Conservation (phyloP, 164 flowering plant genomes). For the Warburgia ugandensis region DNA sequence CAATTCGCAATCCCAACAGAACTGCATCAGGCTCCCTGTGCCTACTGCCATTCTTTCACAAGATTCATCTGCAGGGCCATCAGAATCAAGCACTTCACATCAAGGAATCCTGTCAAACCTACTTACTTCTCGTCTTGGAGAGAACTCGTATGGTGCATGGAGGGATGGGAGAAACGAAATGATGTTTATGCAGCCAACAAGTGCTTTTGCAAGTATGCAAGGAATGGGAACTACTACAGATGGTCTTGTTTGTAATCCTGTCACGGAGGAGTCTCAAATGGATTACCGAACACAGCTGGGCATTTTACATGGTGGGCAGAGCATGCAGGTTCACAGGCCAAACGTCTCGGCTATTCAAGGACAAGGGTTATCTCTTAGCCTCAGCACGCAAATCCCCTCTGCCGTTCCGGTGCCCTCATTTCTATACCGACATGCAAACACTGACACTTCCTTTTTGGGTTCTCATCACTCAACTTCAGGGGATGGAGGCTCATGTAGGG, state of each 20-base stretch:
- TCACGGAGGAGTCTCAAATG: slow-evolving; percentile 26
- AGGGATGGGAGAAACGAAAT: slow-evolving; percentile 56
- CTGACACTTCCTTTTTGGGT: slow-evolving; percentile 32
- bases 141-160: slow-evolving; percentile 44
- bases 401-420: slow-evolving; percentile 31
- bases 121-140: slow-evolving; percentile 32
- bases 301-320: slow-evolving; percentile 33
- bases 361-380: slow-evolving; percentile 70
- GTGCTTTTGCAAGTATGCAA: slow-evolving; percentile 24
- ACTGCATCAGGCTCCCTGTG: slow-evolving; percentile 32
- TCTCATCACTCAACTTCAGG: slow-evolving; percentile 29
- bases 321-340: slow-evolving; percentile 18
- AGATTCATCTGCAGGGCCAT: slow-evolving; percentile 30
- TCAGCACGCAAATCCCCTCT: slow-evolving; percentile 49
- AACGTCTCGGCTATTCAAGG: slow-evolving; percentile 13
- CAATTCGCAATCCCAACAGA: slow-evolving; percentile 38
- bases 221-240: slow-evolving; percentile 18
- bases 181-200: slow-evolving; percentile 39
- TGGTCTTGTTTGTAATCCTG: slow-evolving; percentile 20
- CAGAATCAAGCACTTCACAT: slow-evolving; percentile 36
- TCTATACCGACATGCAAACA: slow-evolving; percentile 32
- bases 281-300: slow-evolving; percentile 26
- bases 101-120: slow-evolving; percentile 46
- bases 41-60: slow-evolving; percentile 9
- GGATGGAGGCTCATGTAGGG: slow-evolving; percentile 31